Evolutionary conservation across 106 monocot species (phyloP).

Genomic region (Cymbidium sinense): DNA sequence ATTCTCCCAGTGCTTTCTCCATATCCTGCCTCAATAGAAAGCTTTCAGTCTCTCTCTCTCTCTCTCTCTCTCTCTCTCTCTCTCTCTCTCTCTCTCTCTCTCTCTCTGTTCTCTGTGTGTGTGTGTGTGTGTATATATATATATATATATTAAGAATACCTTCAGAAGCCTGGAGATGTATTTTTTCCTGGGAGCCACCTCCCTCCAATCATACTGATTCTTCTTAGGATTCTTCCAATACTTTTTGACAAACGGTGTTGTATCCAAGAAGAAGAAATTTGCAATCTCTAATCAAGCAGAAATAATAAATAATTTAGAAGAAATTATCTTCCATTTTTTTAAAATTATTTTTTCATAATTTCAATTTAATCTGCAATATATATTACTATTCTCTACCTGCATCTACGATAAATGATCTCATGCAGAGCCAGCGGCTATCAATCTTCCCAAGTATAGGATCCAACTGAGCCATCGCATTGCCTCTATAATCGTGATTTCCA

Average conservation of each 20-base stretch:
- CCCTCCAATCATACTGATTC: conserved; percentile 51
- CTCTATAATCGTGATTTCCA: conserved; percentile 62
- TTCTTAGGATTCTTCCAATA: conserved; percentile 42
- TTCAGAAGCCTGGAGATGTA: conserved; percentile 35
- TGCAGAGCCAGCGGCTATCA: conserved; percentile 58
- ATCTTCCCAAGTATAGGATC: conserved; percentile 27
- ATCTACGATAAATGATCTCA: conserved; percentile 56
- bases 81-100: too few species aligned
- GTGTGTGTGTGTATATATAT: too few species aligned
- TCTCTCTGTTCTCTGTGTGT: too few species aligned
- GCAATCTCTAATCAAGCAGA: conserved; percentile 29
- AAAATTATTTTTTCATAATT: background rate
- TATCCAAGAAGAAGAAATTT: conserved; percentile 58
- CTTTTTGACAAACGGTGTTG: conserved; percentile 41
- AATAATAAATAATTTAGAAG: background rate
- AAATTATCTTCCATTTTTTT: background rate
- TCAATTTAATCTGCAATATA: background rate
- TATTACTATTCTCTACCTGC: conserved; percentile 24
- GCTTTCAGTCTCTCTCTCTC: too few species aligned
- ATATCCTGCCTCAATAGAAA: conserved; percentile 30
- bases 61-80: too few species aligned
- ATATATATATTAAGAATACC: too few species aligned
- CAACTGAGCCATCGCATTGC: conserved; percentile 45
- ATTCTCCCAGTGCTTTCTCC: conserved; percentile 28
- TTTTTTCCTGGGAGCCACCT: conserved; percentile 27